Evolutionary conservation across 257 asterid genomes (phyloP).

Genomic region (Verbascum thapsus): DNA sequence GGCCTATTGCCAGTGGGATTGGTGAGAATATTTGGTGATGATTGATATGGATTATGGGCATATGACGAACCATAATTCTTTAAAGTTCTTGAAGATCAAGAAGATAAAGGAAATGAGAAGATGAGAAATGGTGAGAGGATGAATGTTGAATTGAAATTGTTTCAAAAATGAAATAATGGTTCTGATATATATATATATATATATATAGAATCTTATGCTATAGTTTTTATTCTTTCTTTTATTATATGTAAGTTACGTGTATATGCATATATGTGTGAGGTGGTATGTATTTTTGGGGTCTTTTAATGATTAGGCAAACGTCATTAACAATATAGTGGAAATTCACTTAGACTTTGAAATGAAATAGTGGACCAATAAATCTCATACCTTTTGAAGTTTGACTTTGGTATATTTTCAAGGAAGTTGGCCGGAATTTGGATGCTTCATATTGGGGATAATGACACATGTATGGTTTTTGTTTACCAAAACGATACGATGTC

Average conservation of each 20-base stretch:
- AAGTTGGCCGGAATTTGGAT: constrained; percentile 11
- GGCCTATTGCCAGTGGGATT: constrained; percentile 54
- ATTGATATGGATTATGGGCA: constrained; percentile 29
- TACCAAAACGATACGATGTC: neutral
- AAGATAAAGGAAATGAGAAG: too few species aligned
- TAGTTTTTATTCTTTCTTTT: neutral
- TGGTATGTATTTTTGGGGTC: constrained; percentile 28
- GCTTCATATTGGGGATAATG: constrained; percentile 28
- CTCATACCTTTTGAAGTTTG: constrained; percentile 30
- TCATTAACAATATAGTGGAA: constrained; percentile 18
- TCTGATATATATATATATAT: too few species aligned
- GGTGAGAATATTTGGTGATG: constrained; percentile 38
- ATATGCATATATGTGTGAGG: too few species aligned
- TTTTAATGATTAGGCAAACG: constrained; percentile 32
- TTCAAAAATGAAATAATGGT: constrained; percentile 5
- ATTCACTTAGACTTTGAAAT: constrained; percentile 1
- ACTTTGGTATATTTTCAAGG: constrained; percentile 25
- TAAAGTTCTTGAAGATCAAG: constrained; percentile 20
- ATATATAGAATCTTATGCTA: too few species aligned
- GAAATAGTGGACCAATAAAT: constrained; percentile 25
- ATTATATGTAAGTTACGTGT: too few species aligned
- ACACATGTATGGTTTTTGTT: constrained; percentile 27
- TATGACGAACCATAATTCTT: constrained; percentile 61
- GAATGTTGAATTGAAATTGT: neutral
- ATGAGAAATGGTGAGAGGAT: too few species aligned